Conservation (phyloP, 306 rosid genomes). For the Rosa lucieae region DNA sequence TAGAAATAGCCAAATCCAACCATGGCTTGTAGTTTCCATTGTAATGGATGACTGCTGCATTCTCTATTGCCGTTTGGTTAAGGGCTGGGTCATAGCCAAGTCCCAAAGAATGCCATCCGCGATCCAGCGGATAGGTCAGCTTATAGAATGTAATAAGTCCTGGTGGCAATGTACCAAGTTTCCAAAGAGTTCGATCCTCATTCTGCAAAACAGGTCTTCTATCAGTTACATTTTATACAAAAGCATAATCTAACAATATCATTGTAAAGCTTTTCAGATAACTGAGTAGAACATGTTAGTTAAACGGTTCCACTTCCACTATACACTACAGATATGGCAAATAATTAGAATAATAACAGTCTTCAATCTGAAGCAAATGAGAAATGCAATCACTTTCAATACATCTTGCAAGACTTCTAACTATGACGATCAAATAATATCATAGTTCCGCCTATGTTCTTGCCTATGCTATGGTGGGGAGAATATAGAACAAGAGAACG, state of each 20-base stretch:
- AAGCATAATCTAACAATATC: not conserved
- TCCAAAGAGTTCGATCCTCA: conserved; percentile 97
- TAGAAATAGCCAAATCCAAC: conserved; percentile 90
- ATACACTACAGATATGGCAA: not conserved
- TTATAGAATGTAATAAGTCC: conserved; percentile 91
- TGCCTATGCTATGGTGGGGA: not conserved
- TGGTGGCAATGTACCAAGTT: conserved; percentile 92
- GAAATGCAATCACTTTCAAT: not conserved
- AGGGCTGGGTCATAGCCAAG: conserved; percentile 97
- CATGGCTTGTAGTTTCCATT: conserved; percentile 99
- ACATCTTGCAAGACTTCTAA: not conserved
- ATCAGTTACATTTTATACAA: conserved; percentile 29
- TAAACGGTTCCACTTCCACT: not conserved
- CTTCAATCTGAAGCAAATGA: not conserved
- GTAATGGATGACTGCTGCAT: conserved; percentile 90
- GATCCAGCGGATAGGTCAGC: conserved; percentile 73
- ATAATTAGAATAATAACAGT: not conserved
- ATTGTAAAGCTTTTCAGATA: not conserved
- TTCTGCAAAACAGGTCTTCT: conserved; percentile 55
- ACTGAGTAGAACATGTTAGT: not conserved
- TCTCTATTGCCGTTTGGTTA: conserved; percentile 73
- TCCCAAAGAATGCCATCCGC: conserved; percentile 93
- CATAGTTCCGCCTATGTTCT: not conserved
- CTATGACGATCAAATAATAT: not conserved
- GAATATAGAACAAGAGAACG: not conserved